These are phyloP conservation scores for Paulownia fortunei DNA, from an alignment of 257 asterid genomes.

Conservation along the genomic window DNA sequence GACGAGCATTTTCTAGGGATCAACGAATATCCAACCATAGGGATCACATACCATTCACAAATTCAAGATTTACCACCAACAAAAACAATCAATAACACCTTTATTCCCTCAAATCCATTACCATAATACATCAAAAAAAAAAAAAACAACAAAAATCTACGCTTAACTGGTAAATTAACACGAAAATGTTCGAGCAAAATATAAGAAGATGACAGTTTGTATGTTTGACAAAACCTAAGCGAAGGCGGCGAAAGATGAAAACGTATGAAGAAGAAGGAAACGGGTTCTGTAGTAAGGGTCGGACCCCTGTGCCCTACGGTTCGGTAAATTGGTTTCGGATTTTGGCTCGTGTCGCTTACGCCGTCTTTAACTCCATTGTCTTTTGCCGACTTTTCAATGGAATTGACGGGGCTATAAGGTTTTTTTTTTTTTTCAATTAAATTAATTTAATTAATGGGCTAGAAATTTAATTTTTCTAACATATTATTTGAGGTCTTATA, in stretches of 20 bases:
- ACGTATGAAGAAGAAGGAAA: background rate
- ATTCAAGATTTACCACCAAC: slow-evolving; percentile 16
- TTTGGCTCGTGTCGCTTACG: background rate
- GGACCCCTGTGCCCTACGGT: background rate
- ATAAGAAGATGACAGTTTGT: background rate
- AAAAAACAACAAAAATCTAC: background rate
- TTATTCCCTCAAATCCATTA: background rate
- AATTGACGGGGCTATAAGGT: too few relatives aligned
- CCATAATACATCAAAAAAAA: background rate
- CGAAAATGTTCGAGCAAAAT: background rate
- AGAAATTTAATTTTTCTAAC: too few relatives aligned
- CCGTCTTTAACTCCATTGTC: background rate
- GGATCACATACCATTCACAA: slow-evolving; percentile 34
- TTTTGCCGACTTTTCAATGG: background rate
- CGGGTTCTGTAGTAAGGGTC: slow-evolving; percentile 2
- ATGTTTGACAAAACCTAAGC: slow-evolving; percentile 34
- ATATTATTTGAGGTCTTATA: too few relatives aligned
- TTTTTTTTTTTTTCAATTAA: too few relatives aligned
- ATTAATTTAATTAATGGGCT: too few relatives aligned
- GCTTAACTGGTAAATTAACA: background rate
- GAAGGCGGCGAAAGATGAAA: slow-evolving; percentile 40
- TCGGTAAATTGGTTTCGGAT: slow-evolving; percentile 16
- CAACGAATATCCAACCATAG: slow-evolving; percentile 34
- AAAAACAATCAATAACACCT: background rate
- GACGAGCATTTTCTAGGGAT: slow-evolving; percentile 47